A percentile compares a stretch with the other conserved stretches of the same genome.
Conservation (phyloP, 176 grass and related monocot species). For the Oryza punctata region DNA sequence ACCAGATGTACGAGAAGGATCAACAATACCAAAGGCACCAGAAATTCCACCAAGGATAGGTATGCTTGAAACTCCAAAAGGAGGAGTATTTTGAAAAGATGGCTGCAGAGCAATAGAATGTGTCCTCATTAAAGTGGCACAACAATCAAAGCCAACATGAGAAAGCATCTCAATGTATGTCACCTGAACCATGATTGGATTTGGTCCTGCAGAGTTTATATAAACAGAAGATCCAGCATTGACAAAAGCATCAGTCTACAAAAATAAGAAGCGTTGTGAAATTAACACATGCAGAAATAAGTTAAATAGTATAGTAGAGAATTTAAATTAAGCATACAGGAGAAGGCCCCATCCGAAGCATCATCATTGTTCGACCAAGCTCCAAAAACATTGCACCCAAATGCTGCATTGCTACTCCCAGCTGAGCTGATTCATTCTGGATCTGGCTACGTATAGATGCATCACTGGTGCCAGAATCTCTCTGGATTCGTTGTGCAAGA, state of each 20-base stretch:
- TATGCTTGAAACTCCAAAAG: slow-evolving; percentile 55
- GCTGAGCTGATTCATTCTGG: slow-evolving; percentile 72
- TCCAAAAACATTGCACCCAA: slow-evolving; percentile 91
- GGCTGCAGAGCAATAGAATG: slow-evolving; percentile 54
- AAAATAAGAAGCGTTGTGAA: slow-evolving; percentile 29
- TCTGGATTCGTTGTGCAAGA: slow-evolving; percentile 56
- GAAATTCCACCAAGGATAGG: slow-evolving; percentile 64
- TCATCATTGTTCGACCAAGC: slow-evolving; percentile 96
- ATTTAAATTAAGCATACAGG: slow-evolving; percentile 64
- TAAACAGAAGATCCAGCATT: slow-evolving; percentile 90
- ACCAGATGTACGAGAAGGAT: slow-evolving; percentile 55
- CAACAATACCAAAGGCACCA: slow-evolving; percentile 59
- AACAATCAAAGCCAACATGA: slow-evolving; percentile 26
- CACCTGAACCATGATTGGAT: slow-evolving; percentile 99
- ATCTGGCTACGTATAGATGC: slow-evolving; percentile 62
- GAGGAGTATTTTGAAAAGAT: slow-evolving; percentile 64
- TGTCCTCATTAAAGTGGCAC: slow-evolving; percentile 14
- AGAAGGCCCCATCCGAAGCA: slow-evolving; percentile 68
- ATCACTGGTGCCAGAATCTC: slow-evolving; percentile 57
- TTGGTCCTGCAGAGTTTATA: slow-evolving; percentile 82
- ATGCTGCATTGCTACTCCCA: slow-evolving; percentile 85
- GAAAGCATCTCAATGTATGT: slow-evolving; percentile 14
- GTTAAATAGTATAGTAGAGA: background rate
- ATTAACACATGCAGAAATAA: background rate
- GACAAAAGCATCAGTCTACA: slow-evolving; percentile 81